phyloP scores from a whole-genome alignment of 2,329 filamentous ascomycete species.

The Aspergillus terreus region DNA sequence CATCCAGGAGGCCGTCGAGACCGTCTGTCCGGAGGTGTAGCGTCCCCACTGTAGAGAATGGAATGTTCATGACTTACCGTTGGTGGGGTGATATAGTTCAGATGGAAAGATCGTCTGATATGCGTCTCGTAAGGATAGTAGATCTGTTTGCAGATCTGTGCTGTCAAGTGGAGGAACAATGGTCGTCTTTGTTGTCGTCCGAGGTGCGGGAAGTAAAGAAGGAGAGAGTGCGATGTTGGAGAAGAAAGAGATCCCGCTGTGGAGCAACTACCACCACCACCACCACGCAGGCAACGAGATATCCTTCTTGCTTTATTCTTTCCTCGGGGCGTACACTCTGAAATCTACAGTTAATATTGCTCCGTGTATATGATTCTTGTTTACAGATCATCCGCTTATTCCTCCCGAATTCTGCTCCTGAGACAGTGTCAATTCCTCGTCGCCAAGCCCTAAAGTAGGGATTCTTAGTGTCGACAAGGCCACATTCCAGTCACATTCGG shows the following conservation, averaged over 20 bases:
- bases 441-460: not conserved
- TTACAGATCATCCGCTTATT: too few species aligned
- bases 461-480: not conserved
- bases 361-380: too few species aligned
- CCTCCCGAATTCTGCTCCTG: too few species aligned
- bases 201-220: not conserved
- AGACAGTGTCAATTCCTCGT: not conserved
- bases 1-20: not conserved
- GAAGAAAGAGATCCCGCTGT: not conserved
- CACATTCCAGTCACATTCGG: not conserved
- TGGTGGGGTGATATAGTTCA: not conserved
- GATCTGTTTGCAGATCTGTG: too few species aligned
- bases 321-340: not conserved
- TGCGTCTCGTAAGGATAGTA: too few species aligned
- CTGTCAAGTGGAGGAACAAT: too few species aligned
- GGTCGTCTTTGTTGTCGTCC: too few species aligned
- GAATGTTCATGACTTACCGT: slow-evolving; percentile 8
- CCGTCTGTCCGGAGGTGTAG: not conserved
- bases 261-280: not conserved
- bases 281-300: not conserved
- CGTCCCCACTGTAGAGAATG: slow-evolving; percentile 2
- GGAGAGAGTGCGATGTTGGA: not conserved
- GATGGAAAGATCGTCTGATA: slow-evolving; percentile 8
- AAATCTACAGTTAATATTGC: not conserved
- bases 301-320: not conserved